Percentiles rank a stretch among this genome's conserved stretches.
These are phyloP conservation scores for Phanerochaete sordida DNA, from an alignment of 768 basidiomycete species.

Conservation along the genomic window DNA sequence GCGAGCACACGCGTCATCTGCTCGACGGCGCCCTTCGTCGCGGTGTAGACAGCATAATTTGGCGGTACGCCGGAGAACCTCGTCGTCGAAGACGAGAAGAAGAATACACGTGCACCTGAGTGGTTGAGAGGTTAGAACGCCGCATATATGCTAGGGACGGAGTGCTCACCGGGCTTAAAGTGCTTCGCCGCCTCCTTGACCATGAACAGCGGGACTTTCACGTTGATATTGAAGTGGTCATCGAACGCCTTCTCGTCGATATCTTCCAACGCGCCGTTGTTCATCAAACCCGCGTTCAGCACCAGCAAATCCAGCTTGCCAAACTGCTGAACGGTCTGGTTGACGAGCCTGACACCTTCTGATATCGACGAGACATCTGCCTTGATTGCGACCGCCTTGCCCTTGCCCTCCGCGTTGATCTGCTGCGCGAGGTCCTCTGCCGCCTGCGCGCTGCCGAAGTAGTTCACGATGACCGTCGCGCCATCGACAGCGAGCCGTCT, in stretches of 20 bases:
- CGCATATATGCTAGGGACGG: background rate
- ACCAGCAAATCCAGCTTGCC: slow-evolving; percentile 23
- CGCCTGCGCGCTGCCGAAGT: slow-evolving; percentile 14
- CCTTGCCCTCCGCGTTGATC: slow-evolving; percentile 8
- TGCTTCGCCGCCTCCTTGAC: slow-evolving; percentile 39
- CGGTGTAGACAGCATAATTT: slow-evolving; percentile 44
- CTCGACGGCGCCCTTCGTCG: slow-evolving; percentile 53
- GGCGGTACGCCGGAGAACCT: slow-evolving; percentile 37
- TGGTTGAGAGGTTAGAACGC: background rate
- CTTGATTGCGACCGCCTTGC: slow-evolving; percentile 19
- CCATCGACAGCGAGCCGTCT: slow-evolving; percentile 26
- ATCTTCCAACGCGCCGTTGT: background rate
- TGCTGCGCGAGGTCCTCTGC: slow-evolving; percentile 17
- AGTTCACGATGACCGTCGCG: slow-evolving; percentile 24
- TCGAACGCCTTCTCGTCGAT: slow-evolving; percentile 32
- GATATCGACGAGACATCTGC: slow-evolving; percentile 24
- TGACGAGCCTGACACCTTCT: slow-evolving; percentile 21
- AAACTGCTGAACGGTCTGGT: slow-evolving; percentile 22
- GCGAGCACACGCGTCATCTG: slow-evolving; percentile 52
- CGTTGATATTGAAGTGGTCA: slow-evolving; percentile 45
- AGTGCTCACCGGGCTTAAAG: slow-evolving; percentile 37
- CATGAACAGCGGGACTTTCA: slow-evolving; percentile 52
- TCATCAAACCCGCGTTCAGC: slow-evolving; percentile 22
- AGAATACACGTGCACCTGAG: slow-evolving; percentile 47
- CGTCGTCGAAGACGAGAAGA: slow-evolving; percentile 49